Evolutionary conservation across 129 eudicot species (phyloP).

Genomic region (Kitagawia praeruptora): DNA sequence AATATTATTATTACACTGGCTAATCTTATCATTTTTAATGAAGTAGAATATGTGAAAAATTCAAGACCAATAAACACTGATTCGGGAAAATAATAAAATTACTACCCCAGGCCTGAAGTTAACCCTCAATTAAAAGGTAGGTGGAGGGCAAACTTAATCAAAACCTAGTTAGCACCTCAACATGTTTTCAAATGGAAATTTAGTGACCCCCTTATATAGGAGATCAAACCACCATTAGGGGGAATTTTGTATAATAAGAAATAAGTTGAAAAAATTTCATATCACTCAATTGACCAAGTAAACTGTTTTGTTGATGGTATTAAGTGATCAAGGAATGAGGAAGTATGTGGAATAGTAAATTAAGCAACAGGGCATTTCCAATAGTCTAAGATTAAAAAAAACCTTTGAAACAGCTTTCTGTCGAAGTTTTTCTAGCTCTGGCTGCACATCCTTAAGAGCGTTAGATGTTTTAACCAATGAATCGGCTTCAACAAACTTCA

Average conservation of each 20-base stretch:
- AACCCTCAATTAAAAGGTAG: not conserved
- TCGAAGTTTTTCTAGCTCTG: constrained; percentile 89
- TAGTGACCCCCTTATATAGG: not conserved
- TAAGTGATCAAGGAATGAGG: not conserved
- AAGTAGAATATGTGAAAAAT: not conserved
- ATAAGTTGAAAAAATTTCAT: not conserved
- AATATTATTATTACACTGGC: not conserved
- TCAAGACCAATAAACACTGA: not conserved
- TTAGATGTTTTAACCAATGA: constrained; percentile 76
- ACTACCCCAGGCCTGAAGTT: not conserved
- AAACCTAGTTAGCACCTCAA: not conserved
- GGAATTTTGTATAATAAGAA: not conserved
- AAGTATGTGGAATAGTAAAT: not conserved
- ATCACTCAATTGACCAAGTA: not conserved
- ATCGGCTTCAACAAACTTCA: constrained; percentile 85
- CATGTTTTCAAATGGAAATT: not conserved
- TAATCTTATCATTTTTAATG: not conserved
- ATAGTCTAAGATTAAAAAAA: not conserved
- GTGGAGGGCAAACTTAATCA: not conserved
- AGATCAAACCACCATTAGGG: not conserved
- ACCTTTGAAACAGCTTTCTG: constrained; percentile 97
- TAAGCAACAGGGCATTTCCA: not conserved
- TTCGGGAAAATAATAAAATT: not conserved
- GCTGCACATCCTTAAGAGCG: constrained; percentile 93
- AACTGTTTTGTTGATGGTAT: not conserved